Evolutionary conservation across 108 stramenopile species (phyloP).

Genomic region (Craspedostauros australis): DNA sequence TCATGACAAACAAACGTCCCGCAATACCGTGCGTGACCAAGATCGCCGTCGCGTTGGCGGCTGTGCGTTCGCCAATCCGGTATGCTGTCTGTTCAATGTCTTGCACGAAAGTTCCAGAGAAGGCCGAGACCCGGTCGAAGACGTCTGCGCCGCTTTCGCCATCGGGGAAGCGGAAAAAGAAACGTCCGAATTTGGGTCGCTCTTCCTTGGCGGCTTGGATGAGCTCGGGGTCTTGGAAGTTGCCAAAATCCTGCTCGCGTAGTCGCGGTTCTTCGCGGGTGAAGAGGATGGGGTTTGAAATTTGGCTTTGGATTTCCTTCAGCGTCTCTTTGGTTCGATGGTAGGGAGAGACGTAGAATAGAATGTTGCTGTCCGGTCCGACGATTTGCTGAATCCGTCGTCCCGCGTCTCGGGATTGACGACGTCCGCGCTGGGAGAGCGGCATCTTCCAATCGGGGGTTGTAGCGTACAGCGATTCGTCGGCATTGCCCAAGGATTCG

Average conservation of each 20-base stretch:
- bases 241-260: conserved; percentile 78
- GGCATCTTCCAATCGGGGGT: conserved; percentile 73
- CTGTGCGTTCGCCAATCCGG: too few relatives aligned
- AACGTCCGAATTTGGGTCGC: conserved; percentile 39
- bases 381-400: too few relatives aligned
- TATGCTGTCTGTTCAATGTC: too few relatives aligned
- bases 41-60: too few relatives aligned
- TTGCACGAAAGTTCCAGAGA: too few relatives aligned
- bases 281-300: too few relatives aligned
- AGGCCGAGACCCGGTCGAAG: conserved; percentile 39
- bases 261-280: conserved; percentile 68
- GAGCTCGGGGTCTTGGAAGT: conserved; percentile 56
- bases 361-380: neutral
- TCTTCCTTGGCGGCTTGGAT: conserved; percentile 15
- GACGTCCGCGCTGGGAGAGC: conserved; percentile 36
- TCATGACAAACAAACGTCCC: too few relatives aligned
- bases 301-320: conserved; percentile 23
- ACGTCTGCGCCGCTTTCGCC: conserved; percentile 52
- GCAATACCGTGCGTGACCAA: too few relatives aligned
- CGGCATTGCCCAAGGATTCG: conserved; percentile 66
- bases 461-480: conserved; percentile 57
- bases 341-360: conserved; percentile 24
- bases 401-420: conserved; percentile 61
- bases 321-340: conserved; percentile 44
- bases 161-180: conserved; percentile 49